Conservation (phyloP, 306 rosid genomes). For the Boehmeria nivea region DNA sequence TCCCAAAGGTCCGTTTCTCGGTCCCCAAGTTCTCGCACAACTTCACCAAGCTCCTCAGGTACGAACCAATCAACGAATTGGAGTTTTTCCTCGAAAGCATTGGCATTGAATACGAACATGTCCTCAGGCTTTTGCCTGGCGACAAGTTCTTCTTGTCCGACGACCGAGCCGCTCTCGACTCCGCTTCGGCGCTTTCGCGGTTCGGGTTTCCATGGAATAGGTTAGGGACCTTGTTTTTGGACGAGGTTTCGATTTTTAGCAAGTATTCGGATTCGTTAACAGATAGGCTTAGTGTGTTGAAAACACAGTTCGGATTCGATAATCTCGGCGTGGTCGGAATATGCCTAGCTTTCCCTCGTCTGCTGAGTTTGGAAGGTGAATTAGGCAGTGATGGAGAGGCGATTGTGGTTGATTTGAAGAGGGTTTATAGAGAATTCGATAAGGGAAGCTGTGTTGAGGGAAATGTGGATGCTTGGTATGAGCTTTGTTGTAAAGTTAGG, state of each 20-base stretch:
- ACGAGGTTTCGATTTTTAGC: slow-evolving; percentile 37
- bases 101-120: slow-evolving; percentile 39
- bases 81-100: slow-evolving; percentile 85
- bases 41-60: slow-evolving; percentile 52
- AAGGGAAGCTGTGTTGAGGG: slow-evolving; percentile 47
- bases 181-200: slow-evolving; percentile 49
- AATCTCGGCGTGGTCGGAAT: slow-evolving; percentile 48
- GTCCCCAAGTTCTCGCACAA: slow-evolving; percentile 25
- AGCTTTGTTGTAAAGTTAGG: slow-evolving; percentile 51
- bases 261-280: slow-evolving; percentile 30
- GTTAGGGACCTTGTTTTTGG: slow-evolving; percentile 53
- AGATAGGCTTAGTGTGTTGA: slow-evolving; percentile 40
- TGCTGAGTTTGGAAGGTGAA: slow-evolving; percentile 32
- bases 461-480: slow-evolving; percentile 53
- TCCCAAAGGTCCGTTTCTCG: slow-evolving; percentile 36
- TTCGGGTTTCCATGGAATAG: slow-evolving; percentile 81
- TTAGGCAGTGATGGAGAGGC: slow-evolving; percentile 14
- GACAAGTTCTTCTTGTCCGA: slow-evolving; percentile 63
- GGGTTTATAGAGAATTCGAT: slow-evolving; percentile 40
- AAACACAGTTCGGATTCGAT: slow-evolving; percentile 40
- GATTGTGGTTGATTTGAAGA: slow-evolving; percentile 42
- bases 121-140: slow-evolving; percentile 34
- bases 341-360: slow-evolving; percentile 63
- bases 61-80: slow-evolving; percentile 72
- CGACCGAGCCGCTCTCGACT: slow-evolving; percentile 43